phyloP scores from a whole-genome alignment of 306 rosid genomes.

The Sophora flavescens region DNA sequence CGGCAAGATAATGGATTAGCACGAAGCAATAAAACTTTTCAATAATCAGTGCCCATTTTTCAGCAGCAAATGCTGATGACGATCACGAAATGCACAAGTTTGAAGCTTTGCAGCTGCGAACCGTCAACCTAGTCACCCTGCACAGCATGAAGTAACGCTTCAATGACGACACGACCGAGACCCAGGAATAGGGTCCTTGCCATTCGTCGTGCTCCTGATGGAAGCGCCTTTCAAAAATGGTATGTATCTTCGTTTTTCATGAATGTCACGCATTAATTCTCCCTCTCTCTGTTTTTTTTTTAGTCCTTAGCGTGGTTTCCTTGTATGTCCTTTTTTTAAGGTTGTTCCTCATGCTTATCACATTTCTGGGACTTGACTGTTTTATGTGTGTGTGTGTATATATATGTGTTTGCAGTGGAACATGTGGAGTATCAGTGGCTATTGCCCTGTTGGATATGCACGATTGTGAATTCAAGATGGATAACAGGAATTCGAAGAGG shows the following conservation, averaged over 20 bases:
- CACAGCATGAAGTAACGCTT: too few relatives aligned
- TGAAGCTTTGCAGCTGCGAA: too few relatives aligned
- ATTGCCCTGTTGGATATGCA: slow-evolving; percentile 66
- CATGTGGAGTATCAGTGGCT: slow-evolving; percentile 56
- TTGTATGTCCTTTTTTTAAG: not conserved
- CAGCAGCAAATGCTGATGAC: too few relatives aligned
- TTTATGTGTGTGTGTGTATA: not conserved
- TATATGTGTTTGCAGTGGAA: slow-evolving; percentile 40
- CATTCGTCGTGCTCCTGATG: too few relatives aligned
- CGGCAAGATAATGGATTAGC: too few relatives aligned
- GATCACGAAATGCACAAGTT: too few relatives aligned
- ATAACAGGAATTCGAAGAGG: slow-evolving; percentile 44
- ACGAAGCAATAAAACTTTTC: too few relatives aligned
- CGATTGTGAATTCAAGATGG: slow-evolving; percentile 51
- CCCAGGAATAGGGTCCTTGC: slow-evolving; percentile 55
- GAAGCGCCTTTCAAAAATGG: slow-evolving; percentile 68
- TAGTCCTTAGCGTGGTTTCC: not conserved
- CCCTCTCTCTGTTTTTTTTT: not conserved
- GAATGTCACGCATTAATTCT: not conserved
- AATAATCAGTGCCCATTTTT: too few relatives aligned
- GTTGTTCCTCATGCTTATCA: not conserved
- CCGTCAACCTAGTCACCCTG: too few relatives aligned
- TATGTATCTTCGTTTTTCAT: slow-evolving; percentile 3
- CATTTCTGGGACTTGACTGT: not conserved
- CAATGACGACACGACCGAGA: slow-evolving; percentile 48